Base-by-base conservation (phyloP, 495 filamentous ascomycete genomes). In the Clohesyomyces aquaticus region DNA sequence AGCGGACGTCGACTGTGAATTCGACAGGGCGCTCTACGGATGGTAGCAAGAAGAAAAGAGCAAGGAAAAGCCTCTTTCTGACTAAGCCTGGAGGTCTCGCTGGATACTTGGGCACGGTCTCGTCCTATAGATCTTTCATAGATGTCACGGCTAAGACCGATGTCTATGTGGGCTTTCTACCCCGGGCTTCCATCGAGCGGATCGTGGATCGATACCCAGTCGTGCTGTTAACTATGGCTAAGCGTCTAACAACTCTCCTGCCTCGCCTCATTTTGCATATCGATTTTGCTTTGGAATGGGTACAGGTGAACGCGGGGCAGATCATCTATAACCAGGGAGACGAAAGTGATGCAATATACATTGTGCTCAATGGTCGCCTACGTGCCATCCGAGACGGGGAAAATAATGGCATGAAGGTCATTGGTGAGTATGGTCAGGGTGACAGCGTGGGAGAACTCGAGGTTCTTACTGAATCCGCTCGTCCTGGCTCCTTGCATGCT, bases 61-160 rank as follows among this genome's bases (percentile, higher is more conserved):
- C 77, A 0, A 80, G 87, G 42, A 88, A 87, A 68, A 94, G 91
- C 46, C 82, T 98, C 0, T 96, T 91, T 45, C 74, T 98, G 69
- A 94, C 96, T 68, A 98, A 97, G 71, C 95, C 94, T 1, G 94
- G 94, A 41, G 93, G 92, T 0, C 84, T 98, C 29, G 94, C 94
- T 35, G 95, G 94, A 1, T 98, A 98, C 68, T 83, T 97, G 23
- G 91, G 94, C 4, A 91, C 90, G 0, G 87, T 98, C 21, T 96
- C 94, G 0, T 96, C 93, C 0, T 94, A 96, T 71, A 83, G 94
- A 27, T 98, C 95, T 0, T 96, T 98, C 73, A 92, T 96, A 22
- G 94, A 98, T 71, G 92, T 98, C 8, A 88, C 93, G 35, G 94
- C 94, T 9, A 97, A 97, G 78, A 98, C 95, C 1, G 95, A 98